Conservation (phyloP, 2,329 filamentous ascomycete genomes). For the Tolypocladium sp. region DNA sequence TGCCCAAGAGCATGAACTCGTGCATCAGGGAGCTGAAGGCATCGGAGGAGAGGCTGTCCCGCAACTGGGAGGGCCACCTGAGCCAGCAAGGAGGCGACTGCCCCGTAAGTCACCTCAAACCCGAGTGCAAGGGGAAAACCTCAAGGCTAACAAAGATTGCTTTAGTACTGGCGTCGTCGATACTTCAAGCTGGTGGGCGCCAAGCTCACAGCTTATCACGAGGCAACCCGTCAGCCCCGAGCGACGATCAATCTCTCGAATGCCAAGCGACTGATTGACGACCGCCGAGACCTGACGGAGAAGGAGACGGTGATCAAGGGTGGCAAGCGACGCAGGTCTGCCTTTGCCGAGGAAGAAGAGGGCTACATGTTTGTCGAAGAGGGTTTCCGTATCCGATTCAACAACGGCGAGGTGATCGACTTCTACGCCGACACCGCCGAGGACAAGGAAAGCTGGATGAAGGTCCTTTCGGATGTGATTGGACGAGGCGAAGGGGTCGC, state of each 20-base stretch:
- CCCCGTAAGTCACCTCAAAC: slow-evolving; percentile 56
- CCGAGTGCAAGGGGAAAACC: neutral
- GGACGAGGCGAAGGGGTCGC: slow-evolving; percentile 42
- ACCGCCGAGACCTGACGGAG: slow-evolving; percentile 73
- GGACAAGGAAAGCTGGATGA: slow-evolving; percentile 94
- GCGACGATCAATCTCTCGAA: slow-evolving; percentile 96
- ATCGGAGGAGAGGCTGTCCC: slow-evolving; percentile 69
- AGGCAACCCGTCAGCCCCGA: slow-evolving; percentile 87
- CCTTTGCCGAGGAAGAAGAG: slow-evolving; percentile 96
- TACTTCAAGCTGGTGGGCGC: slow-evolving; percentile 92
- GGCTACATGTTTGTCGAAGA: slow-evolving; percentile 99
- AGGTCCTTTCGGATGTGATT: slow-evolving; percentile 65
- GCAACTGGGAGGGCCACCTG: slow-evolving; percentile 78
- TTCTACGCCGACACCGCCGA: slow-evolving; percentile 87
- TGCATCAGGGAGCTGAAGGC: slow-evolving; percentile 90
- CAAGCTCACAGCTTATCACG: slow-evolving; percentile 91
- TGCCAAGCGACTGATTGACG: slow-evolving; percentile 86
- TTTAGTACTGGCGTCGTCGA: slow-evolving; percentile 89
- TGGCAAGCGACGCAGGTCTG: slow-evolving; percentile 79
- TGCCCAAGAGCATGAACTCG: slow-evolving; percentile 99
- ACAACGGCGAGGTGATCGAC: slow-evolving; percentile 96
- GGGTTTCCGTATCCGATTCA: slow-evolving; percentile 96
- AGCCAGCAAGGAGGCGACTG: slow-evolving; percentile 98
- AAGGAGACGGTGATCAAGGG: slow-evolving; percentile 70
- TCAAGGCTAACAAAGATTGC: slow-evolving; percentile 25